Base-by-base conservation (phyloP, 352 stramenopile species). In the Blastocystis sp. region DNA sequence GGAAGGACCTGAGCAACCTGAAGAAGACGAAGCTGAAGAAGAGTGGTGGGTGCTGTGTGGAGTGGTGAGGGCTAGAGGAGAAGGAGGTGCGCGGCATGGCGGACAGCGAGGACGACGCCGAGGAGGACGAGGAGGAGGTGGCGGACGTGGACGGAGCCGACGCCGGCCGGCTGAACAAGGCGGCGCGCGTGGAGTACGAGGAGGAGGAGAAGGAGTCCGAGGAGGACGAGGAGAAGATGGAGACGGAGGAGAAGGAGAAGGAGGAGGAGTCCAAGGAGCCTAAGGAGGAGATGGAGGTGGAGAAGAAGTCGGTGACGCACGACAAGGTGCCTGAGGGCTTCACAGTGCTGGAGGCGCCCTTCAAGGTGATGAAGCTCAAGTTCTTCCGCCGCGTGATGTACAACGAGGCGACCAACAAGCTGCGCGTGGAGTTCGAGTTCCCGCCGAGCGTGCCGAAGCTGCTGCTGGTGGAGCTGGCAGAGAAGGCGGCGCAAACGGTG, bases 391-490 rank as follows among this genome's bases (percentile, higher is more conserved):
- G 95, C 7, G 91, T 93, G 11, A 93, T 95, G 57, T 91, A 93
- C 1, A 90, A 91, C 66, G 94, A 89, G 61, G 92, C 94, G 65
- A 92, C 91, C 89, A 95, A 95, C 90, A 95, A 95, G 90, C 91
- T 92, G 63, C 95, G 94, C 90, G 89, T 95, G 79, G 93, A 93
- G 43, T 90, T 96, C 76, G 93, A 93, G 54, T 95, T 96, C 89
- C 93, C 93, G 63, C 94, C 93, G 43, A 93, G 95, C 90, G 94
- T 92, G 7, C 95, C 95, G 90, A 95, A 93, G 43, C 89, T 96
- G 81, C 90, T 96, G 21, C 94, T 96, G 92, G 93, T 96, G 87
- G 93, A 93, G 74, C 91, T 96, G 1, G 93, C 95, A 7, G 93
- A 96, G 90, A 94, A 93, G 89, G 92, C 94, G 10, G 91, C 93